Evolutionary conservation across 768 basidiomycete species (phyloP).

Genomic region (Trametes cingulata): DNA sequence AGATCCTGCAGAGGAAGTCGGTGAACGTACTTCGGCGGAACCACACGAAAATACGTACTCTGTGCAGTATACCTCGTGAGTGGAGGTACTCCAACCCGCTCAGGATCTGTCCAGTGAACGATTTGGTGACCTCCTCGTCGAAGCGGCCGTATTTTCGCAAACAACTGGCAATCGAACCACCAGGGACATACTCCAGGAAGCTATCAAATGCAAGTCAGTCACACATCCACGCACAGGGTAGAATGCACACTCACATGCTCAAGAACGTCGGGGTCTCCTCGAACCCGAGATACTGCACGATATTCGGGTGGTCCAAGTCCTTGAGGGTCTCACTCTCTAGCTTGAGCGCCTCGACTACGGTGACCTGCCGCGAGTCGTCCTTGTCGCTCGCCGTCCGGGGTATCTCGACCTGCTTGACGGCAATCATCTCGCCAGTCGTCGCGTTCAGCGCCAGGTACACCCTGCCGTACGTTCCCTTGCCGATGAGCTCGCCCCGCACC

Average conservation of each 20-base stretch:
- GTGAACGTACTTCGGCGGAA: neutral
- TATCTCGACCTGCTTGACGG: slow-evolving; percentile 98
- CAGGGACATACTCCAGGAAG: slow-evolving; percentile 98
- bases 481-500: slow-evolving; percentile 97
- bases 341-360: slow-evolving; percentile 89
- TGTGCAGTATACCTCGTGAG: slow-evolving; percentile 86
- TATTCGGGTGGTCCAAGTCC: slow-evolving; percentile 95
- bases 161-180: slow-evolving; percentile 91
- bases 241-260: slow-evolving; percentile 73
- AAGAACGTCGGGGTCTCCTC: slow-evolving; percentile 86
- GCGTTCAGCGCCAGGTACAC: slow-evolving; percentile 97
- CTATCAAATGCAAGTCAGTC: slow-evolving; percentile 45
- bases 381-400: slow-evolving; percentile 91
- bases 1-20: slow-evolving; percentile 61
- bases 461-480: slow-evolving; percentile 94
- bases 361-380: slow-evolving; percentile 79
- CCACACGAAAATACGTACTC: slow-evolving; percentile 49
- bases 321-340: slow-evolving; percentile 95
- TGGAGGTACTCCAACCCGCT: slow-evolving; percentile 93
- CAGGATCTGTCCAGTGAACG: slow-evolving; percentile 90
- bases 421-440: slow-evolving; percentile 97
- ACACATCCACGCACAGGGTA: neutral
- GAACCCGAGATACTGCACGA: slow-evolving; percentile 95
- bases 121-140: slow-evolving; percentile 87
- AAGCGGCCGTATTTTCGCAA: slow-evolving; percentile 92